Percentiles rank a stretch among this genome's conserved stretches.
Evolutionary conservation across 768 basidiomycete genomes (phyloP).

Genomic region (Suillus bovinus): DNA sequence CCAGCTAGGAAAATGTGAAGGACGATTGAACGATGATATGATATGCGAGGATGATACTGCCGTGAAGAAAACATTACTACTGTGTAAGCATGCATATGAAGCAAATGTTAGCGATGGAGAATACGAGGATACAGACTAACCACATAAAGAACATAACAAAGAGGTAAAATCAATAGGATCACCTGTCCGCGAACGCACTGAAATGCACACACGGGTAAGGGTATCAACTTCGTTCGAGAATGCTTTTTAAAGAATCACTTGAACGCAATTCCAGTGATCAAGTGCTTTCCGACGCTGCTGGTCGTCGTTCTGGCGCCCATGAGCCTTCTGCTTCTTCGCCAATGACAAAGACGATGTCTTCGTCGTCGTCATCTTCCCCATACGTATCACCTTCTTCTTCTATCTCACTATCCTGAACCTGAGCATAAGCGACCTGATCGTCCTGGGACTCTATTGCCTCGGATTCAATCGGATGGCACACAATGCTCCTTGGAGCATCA

Average conservation of each 20-base stretch:
- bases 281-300: slow-evolving; percentile 2
- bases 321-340: slow-evolving; percentile 44
- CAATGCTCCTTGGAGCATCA: slow-evolving; percentile 52
- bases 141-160: slow-evolving; percentile 6
- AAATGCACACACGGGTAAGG: not conserved
- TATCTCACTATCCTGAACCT: slow-evolving; percentile 17
- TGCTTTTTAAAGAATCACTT: not conserved
- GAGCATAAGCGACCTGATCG: not conserved
- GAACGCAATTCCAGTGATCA: not conserved
- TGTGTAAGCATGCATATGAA: slow-evolving; percentile 2
- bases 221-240: slow-evolving; percentile 1
- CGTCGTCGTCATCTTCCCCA: slow-evolving; percentile 67
- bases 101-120: slow-evolving; percentile 6
- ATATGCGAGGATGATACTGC: slow-evolving; percentile 9
- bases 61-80: not conserved
- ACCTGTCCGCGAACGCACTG: slow-evolving; percentile 3
- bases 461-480: slow-evolving; percentile 13
- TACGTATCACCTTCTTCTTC: slow-evolving; percentile 35
- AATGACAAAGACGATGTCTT: slow-evolving; percentile 76
- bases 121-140: not conserved
- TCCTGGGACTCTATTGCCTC: slow-evolving; percentile 2
- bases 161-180: slow-evolving; percentile 3
- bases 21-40: slow-evolving; percentile 4
- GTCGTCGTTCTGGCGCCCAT: slow-evolving; percentile 35
- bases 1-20: not conserved